Base-by-base conservation (phyloP, 1,284 basidiomycete genomes). In the Cutaneotrichosporon cyanovorans region DNA sequence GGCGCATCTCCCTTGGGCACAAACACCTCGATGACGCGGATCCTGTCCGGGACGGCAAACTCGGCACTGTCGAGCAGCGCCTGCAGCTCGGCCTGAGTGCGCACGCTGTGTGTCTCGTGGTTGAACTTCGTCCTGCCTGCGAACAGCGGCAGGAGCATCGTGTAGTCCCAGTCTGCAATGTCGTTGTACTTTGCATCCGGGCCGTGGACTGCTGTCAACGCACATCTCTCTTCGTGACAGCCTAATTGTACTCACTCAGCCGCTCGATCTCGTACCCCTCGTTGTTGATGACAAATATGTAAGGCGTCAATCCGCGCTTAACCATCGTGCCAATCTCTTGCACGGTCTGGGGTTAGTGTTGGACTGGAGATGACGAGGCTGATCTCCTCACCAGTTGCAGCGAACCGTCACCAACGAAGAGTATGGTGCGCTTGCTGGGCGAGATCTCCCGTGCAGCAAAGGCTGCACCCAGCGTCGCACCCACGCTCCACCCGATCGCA, bases 201-300 rank as follows among this genome's bases (percentile, higher is more conserved):
- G 42, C 69, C 73, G 63, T 73, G 62, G 46, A 73, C 60, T 49
- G 53, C 52, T 14, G 44, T 45, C 18, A 45, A 37, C 20, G 59
- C 71, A 77, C 15, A 12, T 25, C 25, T n/a, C n/a, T n/a, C n/a
- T n/a, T n/a, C n/a, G n/a, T n/a, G n/a, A n/a, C n/a, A n/a, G n/a
- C n/a, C n/a, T n/a, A n/a, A 40, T 71, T 18, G 74, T 5, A 86
- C 63, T 87, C 82, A 54, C 89, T 78, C 62, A 78, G 80, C 20
- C 85, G 78, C 74, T 95, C 90, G 53, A 93, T 90, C 37, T 83
- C 83, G 68, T 90, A 92, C 0, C 91, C 91, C 45, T 81, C 80
- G 71, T 96, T 92, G 75, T 91, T 90, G 45, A 95, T 75, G 12
- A 96, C 76, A 44, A 75, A 76, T 37, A 76, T 51, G 58, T 74